Evolutionary conservation across 495 filamentous ascomycete species (phyloP).

Genomic region (Melanomma pulvis-pyrius): DNA sequence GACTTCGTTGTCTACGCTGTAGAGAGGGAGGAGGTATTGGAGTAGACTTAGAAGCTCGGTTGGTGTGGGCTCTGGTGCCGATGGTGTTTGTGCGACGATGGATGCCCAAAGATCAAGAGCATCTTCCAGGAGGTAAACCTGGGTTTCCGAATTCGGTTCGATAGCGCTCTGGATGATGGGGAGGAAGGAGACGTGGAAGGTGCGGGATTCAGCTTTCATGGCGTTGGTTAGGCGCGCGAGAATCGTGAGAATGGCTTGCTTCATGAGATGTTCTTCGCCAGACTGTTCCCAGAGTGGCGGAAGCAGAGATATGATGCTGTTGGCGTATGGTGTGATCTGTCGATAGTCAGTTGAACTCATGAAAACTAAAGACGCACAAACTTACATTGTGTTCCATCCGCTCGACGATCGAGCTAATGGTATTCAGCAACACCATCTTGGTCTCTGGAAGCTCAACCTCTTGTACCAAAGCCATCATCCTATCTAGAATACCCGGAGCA

Average conservation of each 20-base stretch:
- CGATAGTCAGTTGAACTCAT: constrained; percentile 13
- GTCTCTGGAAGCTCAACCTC: constrained; percentile 84
- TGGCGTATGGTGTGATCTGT: constrained; percentile 70
- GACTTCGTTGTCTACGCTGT: constrained; percentile 69
- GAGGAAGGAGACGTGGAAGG: constrained; percentile 72
- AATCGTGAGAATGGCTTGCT: constrained; percentile 85
- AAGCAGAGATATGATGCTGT: constrained; percentile 77
- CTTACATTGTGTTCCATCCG: constrained; percentile 75
- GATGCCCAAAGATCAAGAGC: constrained; percentile 84
- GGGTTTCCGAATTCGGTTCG: constrained; percentile 74
- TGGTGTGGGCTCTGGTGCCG: constrained; percentile 40
- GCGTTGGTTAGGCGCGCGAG: constrained; percentile 76
- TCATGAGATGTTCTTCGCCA: constrained; percentile 82
- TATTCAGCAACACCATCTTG: constrained; percentile 82
- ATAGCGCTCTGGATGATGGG: constrained; percentile 79
- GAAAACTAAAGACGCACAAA: not conserved
- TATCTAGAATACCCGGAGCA: constrained; percentile 66
- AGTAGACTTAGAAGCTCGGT: constrained; percentile 63
- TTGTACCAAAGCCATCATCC: constrained; percentile 72
- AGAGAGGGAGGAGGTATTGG: constrained; percentile 67
- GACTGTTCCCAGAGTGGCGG: constrained; percentile 82
- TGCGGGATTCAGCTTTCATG: constrained; percentile 71
- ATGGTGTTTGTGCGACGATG: constrained; percentile 69
- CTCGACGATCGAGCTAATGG: constrained; percentile 75
- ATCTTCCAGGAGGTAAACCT: constrained; percentile 87